Percentiles rank a stretch among this genome's conserved stretches.
phyloP scores from a whole-genome alignment of 805 yeast genomes.

The Lipomyces yamadae region DNA sequence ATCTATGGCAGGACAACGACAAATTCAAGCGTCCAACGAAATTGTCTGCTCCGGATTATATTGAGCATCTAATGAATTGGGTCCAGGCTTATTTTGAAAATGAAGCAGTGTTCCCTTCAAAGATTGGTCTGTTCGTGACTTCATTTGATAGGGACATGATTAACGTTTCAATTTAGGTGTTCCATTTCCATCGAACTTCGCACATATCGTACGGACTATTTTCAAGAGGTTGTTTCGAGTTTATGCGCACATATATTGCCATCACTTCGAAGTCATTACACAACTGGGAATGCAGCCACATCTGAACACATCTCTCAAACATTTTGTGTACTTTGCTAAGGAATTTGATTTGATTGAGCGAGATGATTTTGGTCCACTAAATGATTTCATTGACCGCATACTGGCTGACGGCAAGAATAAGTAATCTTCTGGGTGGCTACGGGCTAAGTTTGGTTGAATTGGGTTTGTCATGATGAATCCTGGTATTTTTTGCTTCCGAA shows the following conservation, averaged over 20 bases:
- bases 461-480: background rate
- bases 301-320: conserved; percentile 91
- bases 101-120: conserved; percentile 86
- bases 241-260: conserved; percentile 97
- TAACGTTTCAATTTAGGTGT: conserved; percentile 47
- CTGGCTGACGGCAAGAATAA: conserved; percentile 43
- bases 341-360: conserved; percentile 78
- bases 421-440: background rate
- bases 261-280: conserved; percentile 92
- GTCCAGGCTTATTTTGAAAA: conserved; percentile 91
- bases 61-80: conserved; percentile 93
- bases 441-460: background rate
- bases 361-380: conserved; percentile 90
- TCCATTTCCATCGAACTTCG: conserved; percentile 88
- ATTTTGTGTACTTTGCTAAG: conserved; percentile 82
- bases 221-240: conserved; percentile 90
- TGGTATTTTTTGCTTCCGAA: background rate
- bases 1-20: conserved; percentile 87
- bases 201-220: conserved; percentile 77
- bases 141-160: background rate
- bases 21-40: conserved; percentile 73
- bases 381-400: conserved; percentile 77
- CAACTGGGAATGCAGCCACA: conserved; percentile 93
- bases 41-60: conserved; percentile 92
- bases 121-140: conserved; percentile 58